phyloP scores from a whole-genome alignment of 768 basidiomycete species.

The Mycena polygramma region DNA sequence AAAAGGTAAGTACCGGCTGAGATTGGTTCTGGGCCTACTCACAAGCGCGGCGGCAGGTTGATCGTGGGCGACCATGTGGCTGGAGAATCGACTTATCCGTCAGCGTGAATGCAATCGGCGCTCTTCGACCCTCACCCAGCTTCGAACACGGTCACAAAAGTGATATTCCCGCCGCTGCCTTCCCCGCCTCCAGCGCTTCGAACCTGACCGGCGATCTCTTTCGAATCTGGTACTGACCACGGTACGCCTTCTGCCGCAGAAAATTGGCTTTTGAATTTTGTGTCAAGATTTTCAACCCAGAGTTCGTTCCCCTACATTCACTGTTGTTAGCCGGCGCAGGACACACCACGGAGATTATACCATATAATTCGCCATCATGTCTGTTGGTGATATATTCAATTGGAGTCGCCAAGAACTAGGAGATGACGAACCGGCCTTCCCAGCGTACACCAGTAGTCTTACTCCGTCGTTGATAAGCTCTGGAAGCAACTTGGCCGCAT shows the following conservation, averaged over 20 bases:
- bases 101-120: not conserved
- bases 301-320: conserved; percentile 53
- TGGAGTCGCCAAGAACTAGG: not conserved
- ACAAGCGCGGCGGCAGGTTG: conserved; percentile 61
- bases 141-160: conserved; percentile 63
- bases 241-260: conserved; percentile 44
- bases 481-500: conserved; percentile 58
- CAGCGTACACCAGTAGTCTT: conserved; percentile 55
- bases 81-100: conserved; percentile 21
- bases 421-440: conserved; percentile 46
- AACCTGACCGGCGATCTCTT: conserved; percentile 56
- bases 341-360: conserved; percentile 35
- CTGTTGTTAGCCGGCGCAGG: conserved; percentile 43
- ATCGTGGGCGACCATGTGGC: conserved; percentile 60
- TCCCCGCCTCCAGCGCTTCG: conserved; percentile 51
- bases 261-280: conserved; percentile 55
- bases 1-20: not conserved
- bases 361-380: conserved; percentile 36
- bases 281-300: conserved; percentile 56
- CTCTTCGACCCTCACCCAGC: conserved; percentile 53
- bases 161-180: conserved; percentile 57
- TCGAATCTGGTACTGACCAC: conserved; percentile 49
- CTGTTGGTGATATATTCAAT: conserved; percentile 9
- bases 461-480: conserved; percentile 64
- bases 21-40: conserved; percentile 13